A percentile compares a stretch with the other conserved stretches of the same genome.
These are phyloP conservation scores for Aspergillus sclerotiicarbonarius DNA, from an alignment of 495 filamentous ascomycete species.

Conservation along the genomic window DNA sequence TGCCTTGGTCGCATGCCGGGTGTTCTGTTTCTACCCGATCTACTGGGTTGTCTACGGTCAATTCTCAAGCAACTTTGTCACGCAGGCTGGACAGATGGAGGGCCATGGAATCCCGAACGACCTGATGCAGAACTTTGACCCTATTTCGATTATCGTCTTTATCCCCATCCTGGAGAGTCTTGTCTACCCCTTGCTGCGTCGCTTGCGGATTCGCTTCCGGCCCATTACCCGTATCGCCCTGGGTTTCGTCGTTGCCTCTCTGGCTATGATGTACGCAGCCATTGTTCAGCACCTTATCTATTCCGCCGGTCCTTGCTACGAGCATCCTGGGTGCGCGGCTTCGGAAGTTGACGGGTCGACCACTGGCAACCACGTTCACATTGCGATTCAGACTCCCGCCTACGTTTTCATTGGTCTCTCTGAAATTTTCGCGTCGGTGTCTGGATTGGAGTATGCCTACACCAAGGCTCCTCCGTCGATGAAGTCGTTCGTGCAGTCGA, in stretches of 20 bases:
- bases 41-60: conserved; percentile 63
- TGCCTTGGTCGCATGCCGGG: conserved; percentile 57
- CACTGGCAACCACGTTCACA: conserved; percentile 52
- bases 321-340: conserved; percentile 32
- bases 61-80: conserved; percentile 58
- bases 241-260: conserved; percentile 63
- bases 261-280: conserved; percentile 65
- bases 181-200: conserved; percentile 67
- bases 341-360: conserved; percentile 31
- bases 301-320: conserved; percentile 52
- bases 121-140: conserved; percentile 73
- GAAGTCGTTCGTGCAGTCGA: conserved; percentile 73
- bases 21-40: conserved; percentile 59
- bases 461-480: conserved; percentile 81
- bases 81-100: conserved; percentile 54
- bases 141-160: conserved; percentile 69
- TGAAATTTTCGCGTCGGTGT: conserved; percentile 74
- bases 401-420: conserved; percentile 71
- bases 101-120: conserved; percentile 67
- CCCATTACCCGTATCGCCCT: conserved; percentile 74
- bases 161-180: conserved; percentile 67
- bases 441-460: conserved; percentile 72
- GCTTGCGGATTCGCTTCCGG: conserved; percentile 61
- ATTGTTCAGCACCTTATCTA: conserved; percentile 74
- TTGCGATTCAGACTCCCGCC: conserved; percentile 66